Evolutionary conservation across 2,329 filamentous ascomycete species (phyloP), one percentile per base, ranked within the genome.

Genomic region (Ramularia collo-cygni): DNA sequence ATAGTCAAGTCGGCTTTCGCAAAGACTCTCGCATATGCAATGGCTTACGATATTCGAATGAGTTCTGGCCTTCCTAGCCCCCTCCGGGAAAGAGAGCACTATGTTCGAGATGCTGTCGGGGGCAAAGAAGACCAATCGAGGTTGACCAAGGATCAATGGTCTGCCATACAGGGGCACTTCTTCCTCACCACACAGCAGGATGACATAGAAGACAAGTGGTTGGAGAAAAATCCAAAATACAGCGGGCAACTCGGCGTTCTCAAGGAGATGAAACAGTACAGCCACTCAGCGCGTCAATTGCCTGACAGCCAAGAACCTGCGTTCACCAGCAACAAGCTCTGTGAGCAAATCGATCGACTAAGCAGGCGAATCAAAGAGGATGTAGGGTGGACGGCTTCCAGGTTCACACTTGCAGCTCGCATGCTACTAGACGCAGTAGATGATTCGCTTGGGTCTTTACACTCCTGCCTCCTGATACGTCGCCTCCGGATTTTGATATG

Each of bases 231-330:
- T 14, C 37, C 42, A 21, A 66, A 66, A 1, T 79, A 85, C 38
- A 60, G 63, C 1, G 71, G 77, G 38, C 81, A 86, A 3, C 74
- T 75, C 2, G 66, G 78, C 18, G 77, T 75, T 19, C 74, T 94
- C 64, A 66, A 68, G 12, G 71, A 77, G 18, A 95, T 98, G 56
- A 81, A 79, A 48, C 63, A 60, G 3, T 79, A 81, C 48, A 77
- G 83, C 19, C 70, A 80, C 48, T 88, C 88, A 1, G 66, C 69
- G 2, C 72, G 76, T 18, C 64, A 68, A 9, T 67, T 95, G 6
- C 83, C 87, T 3, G 70, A 81, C 8, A 85, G 83, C 40, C 88
- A 95, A 51, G 89, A 96, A 54, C 92, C 92, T 3, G 81, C 79
- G 38, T 96, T 95, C 65, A 82, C 76, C 50, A 81, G 82, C 18